phyloP scores from a whole-genome alignment of 2,329 filamentous ascomycete species.

The Claviceps cyperi region DNA sequence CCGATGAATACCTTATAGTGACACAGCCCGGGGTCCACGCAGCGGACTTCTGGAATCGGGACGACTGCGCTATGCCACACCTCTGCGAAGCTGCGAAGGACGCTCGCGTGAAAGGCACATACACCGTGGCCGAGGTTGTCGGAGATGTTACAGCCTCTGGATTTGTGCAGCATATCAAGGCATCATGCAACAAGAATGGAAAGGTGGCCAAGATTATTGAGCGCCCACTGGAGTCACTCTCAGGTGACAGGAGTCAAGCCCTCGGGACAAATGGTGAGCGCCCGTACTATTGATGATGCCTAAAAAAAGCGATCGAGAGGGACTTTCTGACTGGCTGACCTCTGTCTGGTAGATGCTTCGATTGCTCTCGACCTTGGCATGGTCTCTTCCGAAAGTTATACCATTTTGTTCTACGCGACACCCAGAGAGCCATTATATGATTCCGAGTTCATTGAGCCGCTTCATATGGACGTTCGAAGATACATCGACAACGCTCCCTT shows the following conservation, averaged over 20 bases:
- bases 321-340: not conserved
- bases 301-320: not conserved
- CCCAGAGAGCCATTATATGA: constrained; percentile 47
- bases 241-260: constrained; percentile 27
- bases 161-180: constrained; percentile 29
- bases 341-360: constrained; percentile 29
- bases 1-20: constrained; percentile 62
- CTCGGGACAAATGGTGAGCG: constrained; percentile 34
- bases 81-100: constrained; percentile 28
- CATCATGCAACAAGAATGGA: constrained; percentile 28
- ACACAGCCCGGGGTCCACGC: constrained; percentile 61
- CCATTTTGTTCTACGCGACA: constrained; percentile 60
- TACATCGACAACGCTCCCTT: constrained; percentile 18
- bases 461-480: constrained; percentile 65
- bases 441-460: constrained; percentile 43
- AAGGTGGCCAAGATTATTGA: constrained; percentile 25
- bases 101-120: constrained; percentile 23
- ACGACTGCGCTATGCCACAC: constrained; percentile 37
- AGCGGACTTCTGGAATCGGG: constrained; percentile 45
- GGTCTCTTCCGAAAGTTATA: constrained; percentile 39
- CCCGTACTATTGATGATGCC: not conserved
- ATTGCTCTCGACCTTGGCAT: constrained; percentile 34
- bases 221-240: constrained; percentile 26
- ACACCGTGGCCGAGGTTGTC: constrained; percentile 42
- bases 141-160: constrained; percentile 29